Evolutionary conservation across 2,329 filamentous ascomycete species (phyloP), one percentile per base, ranked within the genome.

Genomic region (Aspergillus spinulosporus): DNA sequence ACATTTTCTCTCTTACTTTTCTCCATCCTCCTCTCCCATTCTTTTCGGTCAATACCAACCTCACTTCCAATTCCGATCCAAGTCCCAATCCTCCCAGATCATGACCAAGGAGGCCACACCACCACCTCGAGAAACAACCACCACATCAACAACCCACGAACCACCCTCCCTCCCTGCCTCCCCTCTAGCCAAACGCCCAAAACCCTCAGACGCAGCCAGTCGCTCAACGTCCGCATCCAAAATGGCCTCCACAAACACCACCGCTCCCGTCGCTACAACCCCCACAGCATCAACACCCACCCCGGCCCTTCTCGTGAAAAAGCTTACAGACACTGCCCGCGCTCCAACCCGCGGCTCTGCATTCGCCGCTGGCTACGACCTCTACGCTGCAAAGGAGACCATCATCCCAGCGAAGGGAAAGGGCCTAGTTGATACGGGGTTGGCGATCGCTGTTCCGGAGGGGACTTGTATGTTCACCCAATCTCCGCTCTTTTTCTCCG

Each of bases 341-440:
- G 82, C 92, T 26, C 94, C 94, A 8, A 97, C 91, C 0, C 87
- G 93, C 54, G 94, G 94, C 64, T 95, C 90, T 63, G 88, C 87
- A 51, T 92, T 90, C 69, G 90, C 94, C 0, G 94, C 94, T 1
- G 94, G 94, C 36, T 97, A 97, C 77, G 94, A 99, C 75, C 72
- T 99, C 57, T 97, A 97, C 76, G 88, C 80, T 50, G 84, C 91
- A 2, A 84, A 85, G 68, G 84, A 88, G 37, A 88, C 87, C 3
- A 82, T 84, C 2, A 87, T 99, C 55, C 92, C 92, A 0, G 86
- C 89, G 1, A 82, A 90, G 58, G 92, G 92, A 64, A 92, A 96
- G 76, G 91, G 80, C 0, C 78, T 97, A 31, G 92, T 97, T 37
- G 89, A 92, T 66, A 97, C 94, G 0, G 93, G 94, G 67, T 88